Evolutionary conservation across 768 basidiomycete genomes (phyloP), one percentile per base, ranked within the genome.

Genomic region (Termitomyces sp.): DNA sequence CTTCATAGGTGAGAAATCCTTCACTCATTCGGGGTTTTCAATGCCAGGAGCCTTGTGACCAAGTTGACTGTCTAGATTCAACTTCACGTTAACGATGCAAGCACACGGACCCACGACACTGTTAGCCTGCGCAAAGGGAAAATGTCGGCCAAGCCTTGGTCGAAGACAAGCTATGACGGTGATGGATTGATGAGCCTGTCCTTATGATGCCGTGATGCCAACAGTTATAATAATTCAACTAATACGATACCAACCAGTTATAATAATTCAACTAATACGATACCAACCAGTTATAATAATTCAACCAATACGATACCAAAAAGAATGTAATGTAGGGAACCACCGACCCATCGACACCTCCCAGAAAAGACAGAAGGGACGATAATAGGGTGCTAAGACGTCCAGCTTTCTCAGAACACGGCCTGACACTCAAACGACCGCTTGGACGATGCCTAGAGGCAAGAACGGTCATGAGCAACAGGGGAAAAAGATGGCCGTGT

Each of bases 371-470:
- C 54, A 66, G 66, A 70, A 73, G 80, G 81, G 76, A 81, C 75
- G 83, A 86, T 70, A 63, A 80, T 68, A 76, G 88, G 89, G 91
- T 91, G 55, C 89, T 92, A 67, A 91, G 91, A 92, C 81, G 88
- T 87, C 86, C 89, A 73, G 63, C 65, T 89, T 76, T 62, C 66
- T 92, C 89, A 81, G 78, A 78, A 79, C 91, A 88, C 88, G 82
- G 81, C 87, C 80, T 91, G 91, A 92, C 91, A 91, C 91, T 92
- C 91, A 72, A 91, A 92, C 89, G 73, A 80, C 87, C 81, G 84
- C 87, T 79, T 89, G 71, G 69, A 75, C 69, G 68, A 67, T 66
- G 8, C 50, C 12, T 1, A 10, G 1, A 34, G 47, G n/a, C 31
- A 65, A 73, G 77, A 73, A 81, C 86, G 77, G 83, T 80, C 79